Base-by-base conservation (phyloP, 2,329 filamentous ascomycete genomes). In the Penicillium hesseltinei region DNA sequence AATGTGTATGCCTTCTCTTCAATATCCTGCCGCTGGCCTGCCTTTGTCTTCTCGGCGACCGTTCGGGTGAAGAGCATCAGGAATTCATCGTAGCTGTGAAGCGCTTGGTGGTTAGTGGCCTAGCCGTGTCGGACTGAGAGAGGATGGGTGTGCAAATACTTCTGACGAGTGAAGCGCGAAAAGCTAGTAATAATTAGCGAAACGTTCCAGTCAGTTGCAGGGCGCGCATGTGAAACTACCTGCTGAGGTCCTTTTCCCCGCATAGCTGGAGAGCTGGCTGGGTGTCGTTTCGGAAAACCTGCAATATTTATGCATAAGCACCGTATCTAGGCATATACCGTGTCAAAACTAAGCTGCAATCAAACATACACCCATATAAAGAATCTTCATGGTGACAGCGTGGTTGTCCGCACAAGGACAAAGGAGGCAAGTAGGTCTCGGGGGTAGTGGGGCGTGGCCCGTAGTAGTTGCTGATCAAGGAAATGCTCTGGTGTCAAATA, bases 21-120 rank as follows among this genome's bases (percentile, higher is more conserved):
- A 55, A 96, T 87, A 72, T 92, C 90, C 76, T 95, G 90, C 73
- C 91, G 83, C 76, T 92, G 87, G 54, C 89, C 91, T n/a, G 88
- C 84, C 59, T 82, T 81, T 59, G 91, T 96, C 67, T 90, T 84
- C 77, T 95, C 90, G 60, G 93, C 93, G 48, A 97, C 88, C 19
- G 89, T 93, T 77, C 91, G 91, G 75, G 86, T 85, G 79, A 95
- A 93, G 69, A 96, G 81, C 56, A 86, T 89, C 87, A 96, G 90
- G 81, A 95, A 87, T 75, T 88, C 81, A 69, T 76, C 76, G 73
- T 85, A 80, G 71, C 80, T 81, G 68, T 58, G 51, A 23, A 40
- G 33, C 25, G 25, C 15, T 38, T 44, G 13, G 43, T 39, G 25
- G 39, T 60, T 38, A 56, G 60, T 44, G 19, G 43, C 27, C 53